Conservation (phyloP, 2,329 filamentous ascomycete genomes). For the Stenocarpella maydis region DNA sequence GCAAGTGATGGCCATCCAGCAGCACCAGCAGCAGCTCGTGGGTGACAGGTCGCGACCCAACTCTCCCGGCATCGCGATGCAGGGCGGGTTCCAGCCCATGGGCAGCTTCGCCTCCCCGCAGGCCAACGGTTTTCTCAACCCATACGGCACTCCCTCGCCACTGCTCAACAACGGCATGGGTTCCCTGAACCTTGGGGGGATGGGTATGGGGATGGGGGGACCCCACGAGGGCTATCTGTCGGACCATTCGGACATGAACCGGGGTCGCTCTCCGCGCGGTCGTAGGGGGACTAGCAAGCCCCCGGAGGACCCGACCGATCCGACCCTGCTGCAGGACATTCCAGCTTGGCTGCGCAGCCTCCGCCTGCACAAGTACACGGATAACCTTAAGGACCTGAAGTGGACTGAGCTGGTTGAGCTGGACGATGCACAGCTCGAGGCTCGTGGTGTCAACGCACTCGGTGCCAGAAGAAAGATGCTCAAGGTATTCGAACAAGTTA, state of each 20-base stretch:
- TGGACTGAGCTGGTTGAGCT: slow-evolving; percentile 94
- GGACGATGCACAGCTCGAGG: slow-evolving; percentile 91
- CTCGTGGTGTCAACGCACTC: slow-evolving; percentile 91
- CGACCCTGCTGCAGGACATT: slow-evolving; percentile 89
- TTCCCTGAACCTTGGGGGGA: slow-evolving; percentile 74
- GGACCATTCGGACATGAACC: slow-evolving; percentile 89
- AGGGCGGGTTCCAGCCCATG: slow-evolving; percentile 63
- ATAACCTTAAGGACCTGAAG: slow-evolving; percentile 96
- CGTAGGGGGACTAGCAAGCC: slow-evolving; percentile 95
- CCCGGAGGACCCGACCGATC: slow-evolving; percentile 95
- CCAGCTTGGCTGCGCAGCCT: slow-evolving; percentile 95
- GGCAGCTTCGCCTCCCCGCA: slow-evolving; percentile 86
- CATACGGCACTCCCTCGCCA: slow-evolving; percentile 80
- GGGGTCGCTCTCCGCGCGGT: slow-evolving; percentile 90
- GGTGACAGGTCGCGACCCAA: slow-evolving; percentile 84
- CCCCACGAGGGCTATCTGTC: slow-evolving; percentile 89
- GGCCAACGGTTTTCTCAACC: slow-evolving; percentile 91
- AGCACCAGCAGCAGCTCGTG: slow-evolving; percentile 54
- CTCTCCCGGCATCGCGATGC: slow-evolving; percentile 79
- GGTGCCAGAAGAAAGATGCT: slow-evolving; percentile 97
- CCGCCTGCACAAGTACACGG: slow-evolving; percentile 97
- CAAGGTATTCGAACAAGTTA: slow-evolving; percentile 98
- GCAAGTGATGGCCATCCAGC: slow-evolving; percentile 82
- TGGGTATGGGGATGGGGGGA: slow-evolving; percentile 72
- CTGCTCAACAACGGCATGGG: slow-evolving; percentile 75